These are phyloP conservation scores for Suillus americanus DNA, from an alignment of 768 basidiomycete species.

Conservation along the genomic window DNA sequence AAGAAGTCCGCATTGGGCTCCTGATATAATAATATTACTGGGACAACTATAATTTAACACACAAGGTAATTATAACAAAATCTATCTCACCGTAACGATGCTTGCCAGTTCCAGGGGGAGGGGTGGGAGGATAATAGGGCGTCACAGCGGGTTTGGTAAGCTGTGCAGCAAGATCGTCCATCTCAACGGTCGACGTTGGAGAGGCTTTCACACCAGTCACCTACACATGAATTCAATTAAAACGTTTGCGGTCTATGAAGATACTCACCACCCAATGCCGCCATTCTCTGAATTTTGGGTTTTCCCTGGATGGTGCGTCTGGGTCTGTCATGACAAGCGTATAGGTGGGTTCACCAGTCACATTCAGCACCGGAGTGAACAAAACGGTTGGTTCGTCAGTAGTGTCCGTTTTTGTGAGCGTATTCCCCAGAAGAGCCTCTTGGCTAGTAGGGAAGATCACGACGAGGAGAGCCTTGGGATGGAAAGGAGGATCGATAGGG, in stretches of 20 bases:
- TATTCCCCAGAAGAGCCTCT: constrained; percentile 38
- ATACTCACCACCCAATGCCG: constrained; percentile 55
- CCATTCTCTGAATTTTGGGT: constrained; percentile 51
- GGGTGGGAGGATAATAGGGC: constrained; percentile 57
- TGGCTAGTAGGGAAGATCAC: constrained; percentile 30
- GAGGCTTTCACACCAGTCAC: constrained; percentile 40
- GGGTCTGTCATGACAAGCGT: constrained; percentile 61
- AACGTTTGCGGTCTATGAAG: background rate
- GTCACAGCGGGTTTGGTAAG: constrained; percentile 49
- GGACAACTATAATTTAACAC: background rate
- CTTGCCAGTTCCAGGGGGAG: constrained; percentile 49
- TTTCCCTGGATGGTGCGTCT: constrained; percentile 51
- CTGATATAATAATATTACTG: constrained; percentile 60
- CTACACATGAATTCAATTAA: constrained; percentile 16
- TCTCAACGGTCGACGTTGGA: constrained; percentile 27
- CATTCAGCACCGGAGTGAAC: constrained; percentile 40
- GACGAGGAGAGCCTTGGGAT: constrained; percentile 27
- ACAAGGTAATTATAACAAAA: background rate
- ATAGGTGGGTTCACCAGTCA: constrained; percentile 37
- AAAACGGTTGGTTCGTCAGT: constrained; percentile 50
- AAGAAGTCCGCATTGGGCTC: constrained; percentile 46
- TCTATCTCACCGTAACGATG: constrained; percentile 57
- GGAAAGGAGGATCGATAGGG: constrained; percentile 21
- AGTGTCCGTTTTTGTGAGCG: constrained; percentile 36
- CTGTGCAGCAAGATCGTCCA: constrained; percentile 35